Conservation (phyloP, 2,329 filamentous ascomycete species). For the Magnaporthales sp. region DNA sequence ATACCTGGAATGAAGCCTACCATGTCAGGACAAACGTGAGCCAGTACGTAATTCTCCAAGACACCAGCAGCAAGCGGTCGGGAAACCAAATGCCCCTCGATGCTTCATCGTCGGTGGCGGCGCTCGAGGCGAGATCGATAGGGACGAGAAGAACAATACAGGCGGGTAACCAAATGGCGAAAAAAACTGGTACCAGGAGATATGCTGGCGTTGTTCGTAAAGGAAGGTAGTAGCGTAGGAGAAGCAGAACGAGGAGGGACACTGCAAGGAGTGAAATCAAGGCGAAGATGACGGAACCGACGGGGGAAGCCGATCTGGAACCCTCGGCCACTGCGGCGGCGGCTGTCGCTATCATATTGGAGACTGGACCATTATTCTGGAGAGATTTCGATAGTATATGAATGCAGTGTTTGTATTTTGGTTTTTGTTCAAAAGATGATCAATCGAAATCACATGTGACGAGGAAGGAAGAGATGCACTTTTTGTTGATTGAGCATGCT, state of each 20-base stretch:
- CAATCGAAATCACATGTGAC: neutral
- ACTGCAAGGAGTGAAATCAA: conserved; percentile 63
- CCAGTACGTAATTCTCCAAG: conserved; percentile 96
- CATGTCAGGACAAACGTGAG: conserved; percentile 91
- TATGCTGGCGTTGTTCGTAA: conserved; percentile 85
- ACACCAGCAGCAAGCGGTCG: conserved; percentile 67
- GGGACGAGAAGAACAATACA: conserved; percentile 88
- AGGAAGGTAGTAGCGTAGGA: conserved; percentile 84
- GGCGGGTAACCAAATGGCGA: conserved; percentile 87
- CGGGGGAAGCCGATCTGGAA: conserved; percentile 38
- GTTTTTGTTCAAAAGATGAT: neutral
- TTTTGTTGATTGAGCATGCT: neutral
- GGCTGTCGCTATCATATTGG: conserved; percentile 12
- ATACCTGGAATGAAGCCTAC: conserved; percentile 35
- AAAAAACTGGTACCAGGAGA: conserved; percentile 85
- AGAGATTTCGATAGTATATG: neutral
- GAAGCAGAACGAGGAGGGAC: conserved; percentile 67
- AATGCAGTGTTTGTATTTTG: neutral
- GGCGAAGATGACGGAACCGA: conserved; percentile 75
- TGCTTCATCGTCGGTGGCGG: conserved; percentile 60
- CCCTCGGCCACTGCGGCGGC: conserved; percentile 4
- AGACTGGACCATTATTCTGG: neutral
- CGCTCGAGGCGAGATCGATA: conserved; percentile 87
- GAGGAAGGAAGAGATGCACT: neutral
- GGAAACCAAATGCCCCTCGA: conserved; percentile 83